Evolutionary conservation across 1,284 basidiomycete genomes (phyloP).

Genomic region (Ceratobasidium sp.): DNA sequence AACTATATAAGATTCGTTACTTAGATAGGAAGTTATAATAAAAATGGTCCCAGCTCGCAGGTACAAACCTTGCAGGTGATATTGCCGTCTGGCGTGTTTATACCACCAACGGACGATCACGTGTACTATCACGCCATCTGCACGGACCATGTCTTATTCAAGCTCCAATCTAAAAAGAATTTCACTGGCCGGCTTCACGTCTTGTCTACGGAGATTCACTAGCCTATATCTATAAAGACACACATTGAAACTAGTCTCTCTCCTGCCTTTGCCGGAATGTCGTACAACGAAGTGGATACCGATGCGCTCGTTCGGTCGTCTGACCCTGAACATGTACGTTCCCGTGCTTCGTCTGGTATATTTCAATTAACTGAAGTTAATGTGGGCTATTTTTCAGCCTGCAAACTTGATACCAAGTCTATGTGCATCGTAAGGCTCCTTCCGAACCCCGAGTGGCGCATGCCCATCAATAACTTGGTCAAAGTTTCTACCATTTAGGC

Average conservation of each 20-base stretch:
- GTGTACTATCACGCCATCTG: constrained; percentile 31
- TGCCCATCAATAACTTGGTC: not conserved
- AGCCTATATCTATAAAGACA: not conserved
- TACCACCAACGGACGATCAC: not conserved
- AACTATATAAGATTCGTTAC: too few species aligned
- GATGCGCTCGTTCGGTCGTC: constrained; percentile 52
- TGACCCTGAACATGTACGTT: constrained; percentile 54
- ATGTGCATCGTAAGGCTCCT: constrained; percentile 55
- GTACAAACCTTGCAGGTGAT: too few species aligned
- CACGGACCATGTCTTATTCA: constrained; percentile 13
- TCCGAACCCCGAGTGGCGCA: constrained; percentile 27
- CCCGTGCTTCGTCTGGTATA: too few species aligned
- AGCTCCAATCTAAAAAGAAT: not conserved
- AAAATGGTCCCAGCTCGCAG: too few species aligned
- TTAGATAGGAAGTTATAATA: too few species aligned
- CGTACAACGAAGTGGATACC: constrained; percentile 35
- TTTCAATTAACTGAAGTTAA: not conserved
- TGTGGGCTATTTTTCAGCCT: constrained; percentile 57
- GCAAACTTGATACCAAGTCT: constrained; percentile 83
- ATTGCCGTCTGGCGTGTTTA: too few species aligned
- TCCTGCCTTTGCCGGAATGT: constrained; percentile 9
- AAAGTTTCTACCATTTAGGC: constrained; percentile 62
- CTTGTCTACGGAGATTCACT: not conserved
- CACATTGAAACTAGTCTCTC: not conserved
- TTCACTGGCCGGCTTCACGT: not conserved